Evolutionary conservation across 306 rosid species (phyloP).

Genomic region (Corylus heterophylla): DNA sequence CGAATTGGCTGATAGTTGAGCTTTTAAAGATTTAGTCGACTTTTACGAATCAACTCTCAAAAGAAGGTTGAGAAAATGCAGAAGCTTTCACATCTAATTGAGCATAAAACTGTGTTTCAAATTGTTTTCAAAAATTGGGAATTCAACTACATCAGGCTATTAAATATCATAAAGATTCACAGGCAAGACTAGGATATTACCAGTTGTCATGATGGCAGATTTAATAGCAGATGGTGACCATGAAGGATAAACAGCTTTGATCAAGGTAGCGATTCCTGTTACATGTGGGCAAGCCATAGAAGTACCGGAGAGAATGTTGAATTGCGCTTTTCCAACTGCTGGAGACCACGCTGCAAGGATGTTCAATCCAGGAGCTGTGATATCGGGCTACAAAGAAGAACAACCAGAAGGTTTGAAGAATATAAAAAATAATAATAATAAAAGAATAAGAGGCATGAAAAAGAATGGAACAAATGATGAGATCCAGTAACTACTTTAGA

Average conservation of each 20-base stretch:
- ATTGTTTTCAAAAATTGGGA: conserved; percentile 13
- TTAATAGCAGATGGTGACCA: conserved; percentile 77
- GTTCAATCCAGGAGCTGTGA: conserved; percentile 79
- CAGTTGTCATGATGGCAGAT: conserved; percentile 87
- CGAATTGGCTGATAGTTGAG: neutral
- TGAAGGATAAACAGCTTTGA: conserved; percentile 72
- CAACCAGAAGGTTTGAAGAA: conserved; percentile 16
- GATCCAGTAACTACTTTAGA: neutral
- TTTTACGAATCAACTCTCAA: neutral
- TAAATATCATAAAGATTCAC: neutral
- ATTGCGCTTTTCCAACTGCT: conserved; percentile 47
- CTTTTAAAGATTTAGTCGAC: neutral
- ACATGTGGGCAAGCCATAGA: conserved; percentile 90
- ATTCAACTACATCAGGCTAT: neutral
- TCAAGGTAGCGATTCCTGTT: conserved; percentile 75
- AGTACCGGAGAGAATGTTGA: conserved; percentile 71
- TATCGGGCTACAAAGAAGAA: conserved; percentile 65
- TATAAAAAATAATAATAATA: neutral
- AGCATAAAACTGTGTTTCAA: conserved; percentile 8
- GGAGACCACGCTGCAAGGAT: conserved; percentile 90
- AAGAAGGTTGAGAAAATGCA: neutral
- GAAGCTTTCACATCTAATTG: neutral
- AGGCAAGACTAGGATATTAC: conserved; percentile 33
- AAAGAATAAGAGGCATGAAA: neutral
- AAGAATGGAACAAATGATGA: neutral